Conservation (phyloP, 352 stramenopile genomes). For the Phytophthora lateralis region DNA sequence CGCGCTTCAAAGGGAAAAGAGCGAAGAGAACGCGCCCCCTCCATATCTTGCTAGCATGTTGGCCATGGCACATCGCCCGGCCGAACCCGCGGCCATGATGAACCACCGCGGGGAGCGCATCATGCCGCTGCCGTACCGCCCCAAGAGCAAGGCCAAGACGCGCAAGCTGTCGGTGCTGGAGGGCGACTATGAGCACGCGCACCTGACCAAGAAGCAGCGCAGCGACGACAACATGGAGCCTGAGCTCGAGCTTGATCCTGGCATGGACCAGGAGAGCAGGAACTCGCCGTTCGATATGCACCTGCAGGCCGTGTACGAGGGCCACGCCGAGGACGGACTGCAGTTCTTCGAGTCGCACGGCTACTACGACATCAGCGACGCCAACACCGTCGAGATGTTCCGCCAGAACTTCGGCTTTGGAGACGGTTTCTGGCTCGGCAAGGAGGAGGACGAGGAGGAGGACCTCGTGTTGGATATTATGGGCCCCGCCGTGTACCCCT, state of each 20-base stretch:
- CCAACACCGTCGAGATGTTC: slow-evolving; percentile 85
- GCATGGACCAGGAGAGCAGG: slow-evolving; percentile 7
- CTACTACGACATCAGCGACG: slow-evolving; percentile 84
- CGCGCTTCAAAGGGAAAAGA: slow-evolving; percentile 46
- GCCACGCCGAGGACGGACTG: slow-evolving; percentile 58
- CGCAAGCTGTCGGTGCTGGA: slow-evolving; percentile 48
- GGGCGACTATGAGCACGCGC: slow-evolving; percentile 25
- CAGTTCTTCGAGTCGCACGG: slow-evolving; percentile 83
- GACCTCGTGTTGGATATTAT: slow-evolving; percentile 17
- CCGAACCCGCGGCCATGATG: slow-evolving; percentile 31
- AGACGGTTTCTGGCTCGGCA: slow-evolving; percentile 67
- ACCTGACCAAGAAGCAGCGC: slow-evolving; percentile 46
- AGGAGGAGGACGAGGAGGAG: slow-evolving; percentile 32
- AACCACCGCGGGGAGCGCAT: slow-evolving; percentile 50
- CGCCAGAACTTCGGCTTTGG: slow-evolving; percentile 70
- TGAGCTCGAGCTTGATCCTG: slow-evolving; percentile 24
- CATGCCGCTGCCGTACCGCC: slow-evolving; percentile 31
- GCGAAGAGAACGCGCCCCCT: slow-evolving; percentile 18
- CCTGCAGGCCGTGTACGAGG: slow-evolving; percentile 67
- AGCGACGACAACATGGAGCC: slow-evolving; percentile 29
- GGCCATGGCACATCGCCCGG: slow-evolving; percentile 19
- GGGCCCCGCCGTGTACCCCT: slow-evolving; percentile 43
- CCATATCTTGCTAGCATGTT: slow-evolving; percentile 30
- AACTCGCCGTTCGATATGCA: slow-evolving; percentile 68
- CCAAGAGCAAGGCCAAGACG: slow-evolving; percentile 36